phyloP scores from a whole-genome alignment of 441 rosid species.

The Eutrema salsugineum region DNA sequence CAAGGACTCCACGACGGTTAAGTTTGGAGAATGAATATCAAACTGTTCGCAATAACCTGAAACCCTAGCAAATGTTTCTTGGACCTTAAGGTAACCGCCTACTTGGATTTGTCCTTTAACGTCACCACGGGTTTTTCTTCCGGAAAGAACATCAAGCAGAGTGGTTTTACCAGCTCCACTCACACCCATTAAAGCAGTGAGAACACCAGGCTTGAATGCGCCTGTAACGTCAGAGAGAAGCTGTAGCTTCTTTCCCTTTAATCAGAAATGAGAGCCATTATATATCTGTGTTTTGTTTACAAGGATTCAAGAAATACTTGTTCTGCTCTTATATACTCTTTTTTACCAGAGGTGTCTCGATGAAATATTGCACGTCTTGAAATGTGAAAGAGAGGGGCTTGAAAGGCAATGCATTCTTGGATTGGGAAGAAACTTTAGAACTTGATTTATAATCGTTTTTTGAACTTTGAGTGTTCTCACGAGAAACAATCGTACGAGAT shows the following conservation, averaged over 20 bases:
- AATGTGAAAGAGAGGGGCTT: slow-evolving; percentile 54
- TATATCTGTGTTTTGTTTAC: neutral
- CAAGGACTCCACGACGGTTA: slow-evolving; percentile 56
- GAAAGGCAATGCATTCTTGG: slow-evolving; percentile 50
- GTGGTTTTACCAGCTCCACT: slow-evolving; percentile 92
- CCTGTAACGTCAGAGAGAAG: slow-evolving; percentile 58
- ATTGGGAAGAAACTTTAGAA: slow-evolving; percentile 5
- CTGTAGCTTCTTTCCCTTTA: slow-evolving; percentile 43
- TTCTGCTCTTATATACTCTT: neutral
- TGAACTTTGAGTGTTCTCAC: slow-evolving; percentile 21
- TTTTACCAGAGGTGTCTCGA: slow-evolving; percentile 41
- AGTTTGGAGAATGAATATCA: slow-evolving; percentile 64
- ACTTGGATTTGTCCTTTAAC: slow-evolving; percentile 46
- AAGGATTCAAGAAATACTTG: neutral
- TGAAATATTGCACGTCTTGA: slow-evolving; percentile 50
- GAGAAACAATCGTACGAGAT: slow-evolving; percentile 52
- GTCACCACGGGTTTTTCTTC: slow-evolving; percentile 59
- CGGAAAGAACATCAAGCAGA: slow-evolving; percentile 65
- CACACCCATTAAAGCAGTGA: slow-evolving; percentile 87
- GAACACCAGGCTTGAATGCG: slow-evolving; percentile 86
- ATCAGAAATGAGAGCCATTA: neutral
- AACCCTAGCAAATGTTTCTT: slow-evolving; percentile 60
- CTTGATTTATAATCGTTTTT: neutral
- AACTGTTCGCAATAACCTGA: slow-evolving; percentile 69
- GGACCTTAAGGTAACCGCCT: slow-evolving; percentile 60